phyloP scores from a whole-genome alignment of 1,139 yeast species.

The Yamadazyma buinensis region DNA sequence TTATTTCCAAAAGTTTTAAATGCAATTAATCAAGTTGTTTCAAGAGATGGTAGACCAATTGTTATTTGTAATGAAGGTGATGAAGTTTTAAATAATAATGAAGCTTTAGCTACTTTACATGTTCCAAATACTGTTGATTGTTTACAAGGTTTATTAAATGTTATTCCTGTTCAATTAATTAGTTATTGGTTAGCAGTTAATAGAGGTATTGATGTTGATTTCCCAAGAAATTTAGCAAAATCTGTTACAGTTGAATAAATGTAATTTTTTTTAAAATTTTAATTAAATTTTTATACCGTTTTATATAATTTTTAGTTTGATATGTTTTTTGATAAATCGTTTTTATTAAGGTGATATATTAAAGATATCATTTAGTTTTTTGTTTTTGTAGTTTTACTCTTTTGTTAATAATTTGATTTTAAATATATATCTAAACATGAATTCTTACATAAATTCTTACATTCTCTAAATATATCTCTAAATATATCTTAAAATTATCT shows the following conservation, averaged over 20 bases:
- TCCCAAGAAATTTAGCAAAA: slow-evolving; percentile 98
- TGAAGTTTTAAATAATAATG: slow-evolving; percentile 48
- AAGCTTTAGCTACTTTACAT: slow-evolving; percentile 68
- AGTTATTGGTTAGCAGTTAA: slow-evolving; percentile 96
- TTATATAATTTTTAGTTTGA: too few relatives aligned
- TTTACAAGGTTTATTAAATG: slow-evolving; percentile 92
- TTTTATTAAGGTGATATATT: too few relatives aligned
- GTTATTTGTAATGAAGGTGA: slow-evolving; percentile 91
- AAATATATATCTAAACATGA: too few relatives aligned
- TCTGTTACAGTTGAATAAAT: slow-evolving; percentile 88
- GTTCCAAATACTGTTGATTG: slow-evolving; percentile 97
- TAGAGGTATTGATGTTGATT: slow-evolving; percentile 95
- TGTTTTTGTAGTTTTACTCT: too few relatives aligned
- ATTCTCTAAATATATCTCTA: too few relatives aligned
- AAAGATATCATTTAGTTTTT: too few relatives aligned
- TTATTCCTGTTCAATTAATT: slow-evolving; percentile 92
- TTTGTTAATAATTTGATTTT: too few relatives aligned
- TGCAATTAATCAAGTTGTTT: slow-evolving; percentile 94
- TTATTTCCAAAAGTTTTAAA: slow-evolving; percentile 95
- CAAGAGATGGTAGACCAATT: slow-evolving; percentile 96
- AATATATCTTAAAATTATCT: too few relatives aligned
- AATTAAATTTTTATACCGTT: background rate
- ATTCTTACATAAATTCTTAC: too few relatives aligned
- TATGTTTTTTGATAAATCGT: too few relatives aligned
- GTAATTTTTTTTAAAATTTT: too few relatives aligned